phyloP scores from a whole-genome alignment of 169 alveolate genomes.

The Neospora caninum region DNA sequence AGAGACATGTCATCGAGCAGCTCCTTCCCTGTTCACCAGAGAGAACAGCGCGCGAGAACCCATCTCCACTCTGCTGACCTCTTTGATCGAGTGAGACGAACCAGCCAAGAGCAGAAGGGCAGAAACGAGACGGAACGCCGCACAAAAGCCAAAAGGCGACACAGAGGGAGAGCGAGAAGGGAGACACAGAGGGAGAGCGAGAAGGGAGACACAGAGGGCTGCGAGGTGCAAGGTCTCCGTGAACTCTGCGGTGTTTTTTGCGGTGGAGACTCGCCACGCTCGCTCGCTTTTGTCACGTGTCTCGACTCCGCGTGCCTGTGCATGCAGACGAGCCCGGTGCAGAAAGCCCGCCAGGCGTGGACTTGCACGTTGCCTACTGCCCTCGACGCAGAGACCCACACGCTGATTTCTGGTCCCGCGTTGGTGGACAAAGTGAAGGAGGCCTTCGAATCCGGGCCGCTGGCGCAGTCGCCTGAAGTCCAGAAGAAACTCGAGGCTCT shows the following conservation, averaged over 20 bases:
- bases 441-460: slow-evolving; percentile 5
- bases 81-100: slow-evolving; percentile 52
- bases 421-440: background rate
- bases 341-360: slow-evolving; percentile 47
- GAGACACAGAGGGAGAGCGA: background rate
- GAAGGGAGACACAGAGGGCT: no score
- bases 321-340: slow-evolving; percentile 32
- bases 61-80: slow-evolving; percentile 66
- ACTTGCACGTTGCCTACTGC: slow-evolving; percentile 64
- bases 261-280: background rate
- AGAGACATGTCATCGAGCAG: background rate
- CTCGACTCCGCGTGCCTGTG: background rate
- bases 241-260: no score
- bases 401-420: background rate
- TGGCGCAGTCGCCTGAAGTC: slow-evolving; percentile 55
- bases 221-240: no score
- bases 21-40: slow-evolving; percentile 31
- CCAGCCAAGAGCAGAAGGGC: background rate
- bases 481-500: slow-evolving; percentile 44
- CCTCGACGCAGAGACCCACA: slow-evolving; percentile 29
- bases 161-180: background rate
- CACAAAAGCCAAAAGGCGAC: no score
- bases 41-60: slow-evolving; percentile 28
- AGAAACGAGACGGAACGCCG: background rate
- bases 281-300: background rate